Evolutionary conservation across 495 filamentous ascomycete genomes (phyloP).

Genomic region (Talaromyces borbonicus): DNA sequence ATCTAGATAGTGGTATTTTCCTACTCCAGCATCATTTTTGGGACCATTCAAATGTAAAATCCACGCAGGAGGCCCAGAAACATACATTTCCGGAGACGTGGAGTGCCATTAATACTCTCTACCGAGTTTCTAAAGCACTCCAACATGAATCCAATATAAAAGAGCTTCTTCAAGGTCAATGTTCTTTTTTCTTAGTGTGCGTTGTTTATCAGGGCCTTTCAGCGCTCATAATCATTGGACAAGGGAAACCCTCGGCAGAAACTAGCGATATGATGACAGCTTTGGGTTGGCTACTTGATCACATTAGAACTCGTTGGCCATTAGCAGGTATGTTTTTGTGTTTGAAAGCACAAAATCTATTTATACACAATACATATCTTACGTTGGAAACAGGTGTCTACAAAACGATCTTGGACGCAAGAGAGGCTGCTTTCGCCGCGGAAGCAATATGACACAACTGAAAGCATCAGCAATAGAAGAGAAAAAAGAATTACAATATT

Average conservation of each 20-base stretch:
- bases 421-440: neutral
- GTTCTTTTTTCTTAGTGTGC: neutral
- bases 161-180: neutral
- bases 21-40: neutral
- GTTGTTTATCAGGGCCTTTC: neutral
- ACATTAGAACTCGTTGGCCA: neutral
- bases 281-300: neutral
- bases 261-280: neutral
- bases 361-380: neutral
- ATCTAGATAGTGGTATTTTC: neutral
- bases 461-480: neutral
- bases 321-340: neutral
- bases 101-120: conserved; percentile 1
- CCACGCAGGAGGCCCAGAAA: neutral
- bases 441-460: neutral
- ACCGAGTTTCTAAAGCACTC: neutral
- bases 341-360: neutral
- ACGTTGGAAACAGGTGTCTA: neutral
- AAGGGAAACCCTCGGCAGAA: neutral
- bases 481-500: neutral
- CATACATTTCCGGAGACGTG: neutral
- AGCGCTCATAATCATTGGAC: neutral
- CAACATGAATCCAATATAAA: neutral
- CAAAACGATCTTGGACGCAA: neutral
- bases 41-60: neutral